Conservation (phyloP, 2,329 filamentous ascomycete species). For the Monosporascus sp. region DNA sequence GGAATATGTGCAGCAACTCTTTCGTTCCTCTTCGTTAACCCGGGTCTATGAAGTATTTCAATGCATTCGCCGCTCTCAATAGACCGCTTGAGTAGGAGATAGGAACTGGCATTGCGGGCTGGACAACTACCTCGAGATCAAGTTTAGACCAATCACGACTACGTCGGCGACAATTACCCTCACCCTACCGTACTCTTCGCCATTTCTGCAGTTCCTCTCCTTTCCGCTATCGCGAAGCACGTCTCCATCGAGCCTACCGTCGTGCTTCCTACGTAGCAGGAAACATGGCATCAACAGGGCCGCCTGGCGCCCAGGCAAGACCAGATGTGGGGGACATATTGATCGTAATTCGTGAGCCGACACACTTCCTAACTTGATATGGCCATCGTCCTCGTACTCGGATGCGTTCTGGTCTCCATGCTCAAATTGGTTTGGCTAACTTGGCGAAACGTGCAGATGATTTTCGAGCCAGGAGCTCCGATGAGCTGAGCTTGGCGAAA, state of each 20-base stretch:
- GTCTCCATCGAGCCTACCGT: not conserved
- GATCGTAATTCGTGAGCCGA: conserved; percentile 1
- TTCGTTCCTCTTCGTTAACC: not conserved
- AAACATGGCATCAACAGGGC: not conserved
- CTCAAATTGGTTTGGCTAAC: conserved; percentile 14
- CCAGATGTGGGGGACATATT: conserved; percentile 3
- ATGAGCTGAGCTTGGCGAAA: conserved; percentile 84
- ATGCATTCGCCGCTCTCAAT: not conserved
- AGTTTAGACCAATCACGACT: not conserved
- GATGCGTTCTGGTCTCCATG: conserved; percentile 12
- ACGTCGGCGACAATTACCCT: not conserved
- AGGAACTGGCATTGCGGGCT: not conserved
- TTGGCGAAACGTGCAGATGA: conserved; percentile 58
- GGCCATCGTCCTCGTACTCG: conserved; percentile 2
- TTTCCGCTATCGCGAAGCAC: not conserved
- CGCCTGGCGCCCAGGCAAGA: not conserved
- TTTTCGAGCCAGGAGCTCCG: conserved; percentile 83
- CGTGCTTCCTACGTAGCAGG: not conserved
- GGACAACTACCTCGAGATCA: not conserved
- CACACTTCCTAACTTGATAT: not conserved
- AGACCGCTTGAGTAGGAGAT: not conserved
- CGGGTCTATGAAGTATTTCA: not conserved
- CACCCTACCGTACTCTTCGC: not conserved
- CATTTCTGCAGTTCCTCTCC: not conserved
- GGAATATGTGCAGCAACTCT: not conserved